These are phyloP conservation scores for Magnusiomyces suaveolens DNA, from an alignment of 1,139 yeast species.

Conservation along the genomic window DNA sequence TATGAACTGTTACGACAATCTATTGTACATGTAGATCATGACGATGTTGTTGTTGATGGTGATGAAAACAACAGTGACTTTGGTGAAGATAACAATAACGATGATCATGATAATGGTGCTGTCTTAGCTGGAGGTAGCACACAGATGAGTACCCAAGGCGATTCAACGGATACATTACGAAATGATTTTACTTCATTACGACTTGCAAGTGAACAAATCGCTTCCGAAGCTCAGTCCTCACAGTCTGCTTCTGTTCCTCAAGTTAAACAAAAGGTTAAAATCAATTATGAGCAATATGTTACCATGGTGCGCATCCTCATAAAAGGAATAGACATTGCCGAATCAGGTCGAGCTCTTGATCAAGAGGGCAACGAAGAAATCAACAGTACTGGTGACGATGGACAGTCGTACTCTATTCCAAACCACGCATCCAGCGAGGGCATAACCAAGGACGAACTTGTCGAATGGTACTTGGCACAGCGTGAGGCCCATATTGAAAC, in stretches of 20 bases:
- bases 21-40: constrained; percentile 88
- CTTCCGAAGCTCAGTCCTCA: background rate
- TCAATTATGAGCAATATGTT: constrained; percentile 80
- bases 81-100: no score
- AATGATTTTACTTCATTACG: constrained; percentile 6
- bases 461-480: constrained; percentile 72
- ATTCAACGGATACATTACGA: constrained; percentile 1
- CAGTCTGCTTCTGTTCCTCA: constrained; percentile 8
- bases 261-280: constrained; percentile 38
- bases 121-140: constrained; percentile 9
- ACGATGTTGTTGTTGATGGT: constrained; percentile 73
- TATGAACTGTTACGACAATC: constrained; percentile 83
- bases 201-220: constrained; percentile 7
- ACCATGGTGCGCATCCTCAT: constrained; percentile 76
- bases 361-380: constrained; percentile 32
- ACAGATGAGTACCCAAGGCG: constrained; percentile 7
- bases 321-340: constrained; percentile 26
- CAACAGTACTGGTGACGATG: constrained; percentile 26
- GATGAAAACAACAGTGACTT: constrained; percentile 20
- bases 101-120: constrained; percentile 5
- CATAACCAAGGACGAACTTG: constrained; percentile 56
- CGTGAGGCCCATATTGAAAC: constrained; percentile 62
- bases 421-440: constrained; percentile 43
- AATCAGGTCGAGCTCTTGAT: constrained; percentile 41
- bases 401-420: background rate